Conservation (phyloP, 345 rosid species). For the Moringa oleifera region DNA sequence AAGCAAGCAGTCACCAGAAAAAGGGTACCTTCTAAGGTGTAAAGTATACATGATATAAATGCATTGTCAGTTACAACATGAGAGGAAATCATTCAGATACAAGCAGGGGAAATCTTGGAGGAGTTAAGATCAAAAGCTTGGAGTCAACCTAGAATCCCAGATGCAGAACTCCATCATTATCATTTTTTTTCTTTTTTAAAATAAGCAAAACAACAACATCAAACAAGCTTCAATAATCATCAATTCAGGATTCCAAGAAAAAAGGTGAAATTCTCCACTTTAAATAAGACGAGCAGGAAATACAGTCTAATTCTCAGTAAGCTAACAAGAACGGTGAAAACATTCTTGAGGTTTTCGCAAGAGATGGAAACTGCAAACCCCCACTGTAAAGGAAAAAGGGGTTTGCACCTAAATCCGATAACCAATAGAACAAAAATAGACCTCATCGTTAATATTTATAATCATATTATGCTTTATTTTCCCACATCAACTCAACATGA, state of each 20-base stretch:
- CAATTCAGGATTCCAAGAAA: too few species aligned
- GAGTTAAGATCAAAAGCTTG: not conserved
- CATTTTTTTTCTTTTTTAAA: too few species aligned
- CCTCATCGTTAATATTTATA: not conserved
- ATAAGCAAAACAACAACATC: too few species aligned
- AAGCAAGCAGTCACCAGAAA: not conserved
- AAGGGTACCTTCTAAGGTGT: not conserved
- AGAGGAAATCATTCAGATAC: too few species aligned
- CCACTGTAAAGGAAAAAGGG: not conserved
- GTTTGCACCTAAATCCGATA: not conserved
- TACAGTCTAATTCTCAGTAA: too few species aligned
- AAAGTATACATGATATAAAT: not conserved
- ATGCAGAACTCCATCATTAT: too few species aligned
- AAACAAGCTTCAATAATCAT: too few species aligned
- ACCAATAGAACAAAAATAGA: not conserved
- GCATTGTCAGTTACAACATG: not conserved
- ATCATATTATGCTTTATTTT: not conserved
- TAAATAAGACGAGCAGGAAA: too few species aligned
- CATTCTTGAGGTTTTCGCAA: not conserved
- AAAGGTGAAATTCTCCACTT: too few species aligned
- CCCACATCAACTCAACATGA: not conserved
- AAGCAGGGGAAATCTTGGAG: not conserved
- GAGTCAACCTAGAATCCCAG: not conserved
- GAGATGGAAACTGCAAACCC: not conserved
- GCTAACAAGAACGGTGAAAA: too few species aligned